Base-by-base conservation (phyloP, 2,329 filamentous ascomycete species). In the Hymenoscyphus occultus region DNA sequence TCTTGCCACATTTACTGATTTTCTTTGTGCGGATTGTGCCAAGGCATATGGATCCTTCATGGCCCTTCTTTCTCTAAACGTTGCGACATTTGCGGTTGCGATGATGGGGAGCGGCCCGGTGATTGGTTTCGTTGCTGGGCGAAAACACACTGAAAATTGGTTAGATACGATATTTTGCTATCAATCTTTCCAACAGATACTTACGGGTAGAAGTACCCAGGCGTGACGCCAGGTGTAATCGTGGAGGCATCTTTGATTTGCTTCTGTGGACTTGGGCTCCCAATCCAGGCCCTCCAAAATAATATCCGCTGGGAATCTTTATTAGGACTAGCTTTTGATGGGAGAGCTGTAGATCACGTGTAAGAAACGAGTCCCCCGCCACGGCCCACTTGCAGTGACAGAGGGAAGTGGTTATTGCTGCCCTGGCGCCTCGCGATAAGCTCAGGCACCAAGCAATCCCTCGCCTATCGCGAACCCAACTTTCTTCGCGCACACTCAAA, bases 41-140 rank as follows among this genome's bases (percentile, higher is more conserved):
- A 90, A 86, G 66, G 89, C 83, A 76, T 96, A 97, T 0, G 93
- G 93, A 72, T 98, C 92, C 74, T 86, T 85, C 75, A 90, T 87
- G 66, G 84, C 85, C 68, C 85, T 84, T 76, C 87, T 87, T 78
- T 85, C 85, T 70, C 90, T 85, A 70, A 71, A 69, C 42, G 73
- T 73, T 48, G 86, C 86, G 28, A 88, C 76, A 70, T 85, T 86
- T 60, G 90, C 89, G 68, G 86, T 85, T 70, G 91, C 86, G 71
- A 85, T 79, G 75, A 88, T 75, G 72, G 86, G 82, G 72, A 89
- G 79, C 19, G 74, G 73, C 82, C 81, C 72, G 80, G 81, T 77
- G 40, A 79, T 72, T 51, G 80, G 76, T 69, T 78, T 80, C 57
- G 78, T 70, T 48, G 82, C 78, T 62, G 85, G 85, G 67, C 86